A percentile compares a stretch with the other conserved stretches of the same genome.
Conservation (phyloP, 2,329 filamentous ascomycete species). For the Thermothelomyces thermophilus region DNA sequence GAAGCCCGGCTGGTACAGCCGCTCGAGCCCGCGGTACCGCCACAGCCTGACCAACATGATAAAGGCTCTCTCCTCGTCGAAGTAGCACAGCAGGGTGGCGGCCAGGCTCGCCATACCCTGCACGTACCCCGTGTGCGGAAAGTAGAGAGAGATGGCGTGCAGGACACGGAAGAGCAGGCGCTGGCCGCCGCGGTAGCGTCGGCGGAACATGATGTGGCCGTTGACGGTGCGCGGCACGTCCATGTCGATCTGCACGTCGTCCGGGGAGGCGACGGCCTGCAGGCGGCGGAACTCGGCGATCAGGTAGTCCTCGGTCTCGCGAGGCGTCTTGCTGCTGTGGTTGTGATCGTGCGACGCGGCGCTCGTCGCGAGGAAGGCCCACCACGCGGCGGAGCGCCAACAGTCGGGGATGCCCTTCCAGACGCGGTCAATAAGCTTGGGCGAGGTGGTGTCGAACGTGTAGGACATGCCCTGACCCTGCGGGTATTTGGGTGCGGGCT, state of each 20-base stretch:
- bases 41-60: conserved; percentile 96
- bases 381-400: conserved; percentile 92
- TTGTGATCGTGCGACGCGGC: conserved; percentile 49
- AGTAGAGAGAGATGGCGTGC: conserved; percentile 85
- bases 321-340: conserved; percentile 37
- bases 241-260: conserved; percentile 94
- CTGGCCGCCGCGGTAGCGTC: conserved; percentile 86
- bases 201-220: conserved; percentile 94
- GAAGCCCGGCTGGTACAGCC: conserved; percentile 79
- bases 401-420: conserved; percentile 98
- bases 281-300: conserved; percentile 66
- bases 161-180: conserved; percentile 86
- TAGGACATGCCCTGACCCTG: conserved; percentile 52
- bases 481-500: background rate
- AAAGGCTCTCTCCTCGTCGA: conserved; percentile 89
- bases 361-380: conserved; percentile 77
- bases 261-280: conserved; percentile 67
- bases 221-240: conserved; percentile 94
- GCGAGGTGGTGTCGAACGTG: conserved; percentile 74
- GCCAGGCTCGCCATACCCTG: conserved; percentile 95
- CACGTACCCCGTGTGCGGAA: conserved; percentile 86
- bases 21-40: conserved; percentile 78
- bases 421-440: conserved; percentile 83
- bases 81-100: conserved; percentile 91
- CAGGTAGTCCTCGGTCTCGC: conserved; percentile 61